These are phyloP conservation scores for Cephalotrichum gorgonifer DNA, from an alignment of 2,329 filamentous ascomycete species.

Conservation along the genomic window DNA sequence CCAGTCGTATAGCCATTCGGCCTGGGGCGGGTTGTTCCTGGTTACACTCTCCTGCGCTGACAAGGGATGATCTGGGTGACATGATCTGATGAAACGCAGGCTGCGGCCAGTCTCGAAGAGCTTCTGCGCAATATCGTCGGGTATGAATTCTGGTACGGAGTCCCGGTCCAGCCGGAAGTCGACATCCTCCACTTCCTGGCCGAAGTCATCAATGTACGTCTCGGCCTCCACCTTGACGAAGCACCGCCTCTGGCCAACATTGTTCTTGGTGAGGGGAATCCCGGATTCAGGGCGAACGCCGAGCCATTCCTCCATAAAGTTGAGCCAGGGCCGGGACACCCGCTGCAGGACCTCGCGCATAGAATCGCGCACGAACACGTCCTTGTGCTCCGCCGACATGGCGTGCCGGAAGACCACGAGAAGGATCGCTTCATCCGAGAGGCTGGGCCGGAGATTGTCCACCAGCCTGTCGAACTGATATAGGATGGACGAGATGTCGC, in stretches of 20 bases:
- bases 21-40: slow-evolving; percentile 39
- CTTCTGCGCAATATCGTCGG: slow-evolving; percentile 54
- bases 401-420: slow-evolving; percentile 52
- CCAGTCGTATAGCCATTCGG: slow-evolving; percentile 67
- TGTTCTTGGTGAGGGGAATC: slow-evolving; percentile 38
- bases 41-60: slow-evolving; percentile 37
- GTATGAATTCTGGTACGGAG: slow-evolving; percentile 63
- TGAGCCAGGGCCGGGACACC: slow-evolving; percentile 56
- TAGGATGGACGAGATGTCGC: slow-evolving; percentile 36
- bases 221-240: slow-evolving; percentile 51
- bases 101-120: slow-evolving; percentile 77
- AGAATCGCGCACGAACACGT: slow-evolving; percentile 49
- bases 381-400: slow-evolving; percentile 53
- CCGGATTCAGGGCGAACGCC: slow-evolving; percentile 53
- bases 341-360: slow-evolving; percentile 56
- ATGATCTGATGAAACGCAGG: slow-evolving; percentile 58
- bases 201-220: slow-evolving; percentile 46
- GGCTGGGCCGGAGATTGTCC: slow-evolving; percentile 28
- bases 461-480: slow-evolving; percentile 41
- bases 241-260: slow-evolving; percentile 33
- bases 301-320: slow-evolving; percentile 63
- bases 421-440: slow-evolving; percentile 50
- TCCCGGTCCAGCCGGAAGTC: slow-evolving; percentile 54
- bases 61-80: slow-evolving; percentile 63
- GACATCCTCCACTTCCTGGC: slow-evolving; percentile 42